These are phyloP conservation scores for Macroventuria anomochaeta DNA, from an alignment of 2,329 filamentous ascomycete species.

Conservation along the genomic window DNA sequence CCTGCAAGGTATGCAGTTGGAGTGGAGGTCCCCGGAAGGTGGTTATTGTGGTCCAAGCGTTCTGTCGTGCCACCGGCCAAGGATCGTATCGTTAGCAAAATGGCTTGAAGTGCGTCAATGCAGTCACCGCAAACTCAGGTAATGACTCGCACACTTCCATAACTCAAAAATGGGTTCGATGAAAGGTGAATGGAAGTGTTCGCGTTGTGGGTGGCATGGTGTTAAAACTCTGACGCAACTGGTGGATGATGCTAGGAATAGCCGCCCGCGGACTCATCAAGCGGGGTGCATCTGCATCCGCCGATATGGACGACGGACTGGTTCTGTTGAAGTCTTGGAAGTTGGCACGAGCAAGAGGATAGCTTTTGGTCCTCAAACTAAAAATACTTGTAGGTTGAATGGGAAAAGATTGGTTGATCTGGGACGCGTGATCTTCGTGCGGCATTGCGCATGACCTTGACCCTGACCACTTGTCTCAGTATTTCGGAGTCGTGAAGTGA, in stretches of 20 bases:
- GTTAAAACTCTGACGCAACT: constrained; percentile 17
- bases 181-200: background rate
- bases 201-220: background rate
- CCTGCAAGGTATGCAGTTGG: constrained; percentile 1
- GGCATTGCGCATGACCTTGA: background rate
- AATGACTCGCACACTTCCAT: constrained; percentile 13
- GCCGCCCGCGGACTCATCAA: constrained; percentile 4
- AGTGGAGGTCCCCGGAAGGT: background rate
- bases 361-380: no score
- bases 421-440: background rate
- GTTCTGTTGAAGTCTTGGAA: background rate
- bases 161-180: background rate
- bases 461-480: no score
- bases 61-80: background rate
- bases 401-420: no score
- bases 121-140: background rate
- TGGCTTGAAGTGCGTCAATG: constrained; percentile 14
- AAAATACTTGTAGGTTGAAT: no score
- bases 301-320: constrained; percentile 4
- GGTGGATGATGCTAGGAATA: constrained; percentile 7
- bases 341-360: background rate
- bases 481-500: no score
- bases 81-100: constrained; percentile 9
- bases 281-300: background rate
- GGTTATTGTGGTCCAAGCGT: constrained; percentile 10